Base-by-base conservation (phyloP, 2,329 filamentous ascomycete genomes). In the Colletotrichum liaoningense region DNA sequence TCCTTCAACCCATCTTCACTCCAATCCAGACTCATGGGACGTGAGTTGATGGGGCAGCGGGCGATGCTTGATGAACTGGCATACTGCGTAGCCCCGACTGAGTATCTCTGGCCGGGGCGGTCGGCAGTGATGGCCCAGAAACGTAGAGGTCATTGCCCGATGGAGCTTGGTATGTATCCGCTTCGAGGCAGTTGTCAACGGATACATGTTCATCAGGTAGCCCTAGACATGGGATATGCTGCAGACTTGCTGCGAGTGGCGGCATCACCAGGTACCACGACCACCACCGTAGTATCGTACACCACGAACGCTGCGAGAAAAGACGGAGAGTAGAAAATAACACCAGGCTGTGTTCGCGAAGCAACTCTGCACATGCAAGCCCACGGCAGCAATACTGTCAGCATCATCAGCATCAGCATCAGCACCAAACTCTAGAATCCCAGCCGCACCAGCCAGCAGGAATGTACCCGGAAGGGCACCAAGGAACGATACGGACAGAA, bases 61-160 rank as follows among this genome's bases (percentile, higher is more conserved):
- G 63, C 59, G 66, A 67, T 73, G 70, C 70, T 73, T 73, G 70
- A 64, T 73, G 70, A 73, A 73, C 70, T 73, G 70, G 70, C 70
- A 73, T 28, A 42, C 35, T 42, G 35, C 35, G 35, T 42, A 56
- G 33, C 70, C 70, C 70, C 42, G 55, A 69, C 66, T 69, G 70
- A 69, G 70, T 38, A 69, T 69, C 55, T 68, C 56, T 49, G 42
- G n/a, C 70, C 67, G 70, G 70, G 66, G 70, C 66, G 58, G 58
- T 73, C 70, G 59, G 70, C 55, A 69, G 70, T 64, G 33, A 59
- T 60, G 59, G 30, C 42, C 60, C 66, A 69, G 30, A 60, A 64
- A 60, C 54, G 59, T 42, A 69, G 33, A 62, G 28, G 63, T 49
- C 33, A 64, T 59, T 63, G 42, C 59, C 66, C 59, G 59, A 73